Evolutionary conservation across 2,329 filamentous ascomycete species (phyloP), one percentile per base, ranked within the genome.

Genomic region (Diplodia sapinea): DNA sequence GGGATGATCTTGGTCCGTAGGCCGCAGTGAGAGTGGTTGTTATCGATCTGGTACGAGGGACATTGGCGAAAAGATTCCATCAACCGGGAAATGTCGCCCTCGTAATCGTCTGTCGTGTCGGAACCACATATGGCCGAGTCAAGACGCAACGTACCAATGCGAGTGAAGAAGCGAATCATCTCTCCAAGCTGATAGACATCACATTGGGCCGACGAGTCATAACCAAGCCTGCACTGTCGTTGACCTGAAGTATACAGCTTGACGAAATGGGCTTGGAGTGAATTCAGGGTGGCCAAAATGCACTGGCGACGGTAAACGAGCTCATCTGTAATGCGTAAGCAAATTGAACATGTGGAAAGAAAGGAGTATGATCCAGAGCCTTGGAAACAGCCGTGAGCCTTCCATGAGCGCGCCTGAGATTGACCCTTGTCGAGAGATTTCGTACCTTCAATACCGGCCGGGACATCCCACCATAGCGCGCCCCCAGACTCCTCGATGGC

Each of bases 181-280:
- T 93, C 90, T 26, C 91, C 91, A 0, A 94, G 85, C 36, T 94
- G 91, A 73, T 90, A 94, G 1, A 88, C 89, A 79, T 94, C 91
- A 76, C 91, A 93, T 51, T 90, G 87, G 1, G 85, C 79, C 69
- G 88, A 91, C 2, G 87, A 88, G 73, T 92, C 90, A 77, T 93
- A 93, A 64, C 91, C 90, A 0, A 92, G 83, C 72, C 87, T 88
- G 77, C 91, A 93, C 75, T 93, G 91, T 31, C 82, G 77, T 33
- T 83, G 83, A n/a, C 88, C 86, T 11, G 89, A 90, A 1, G 87
- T 86, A 76, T 93, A 93, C 0, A 91, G 79, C 7, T 77, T 75
- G 2, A 93, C 79, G 68, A 92, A 93, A 75, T 93, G 87, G 0
- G 82, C 81, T 69, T 89, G 89, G 0, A 93, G 81, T 0, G 90